Base-by-base conservation (phyloP, 208 protist genomes). In the Herpetomonas samuelpessoai region DNA sequence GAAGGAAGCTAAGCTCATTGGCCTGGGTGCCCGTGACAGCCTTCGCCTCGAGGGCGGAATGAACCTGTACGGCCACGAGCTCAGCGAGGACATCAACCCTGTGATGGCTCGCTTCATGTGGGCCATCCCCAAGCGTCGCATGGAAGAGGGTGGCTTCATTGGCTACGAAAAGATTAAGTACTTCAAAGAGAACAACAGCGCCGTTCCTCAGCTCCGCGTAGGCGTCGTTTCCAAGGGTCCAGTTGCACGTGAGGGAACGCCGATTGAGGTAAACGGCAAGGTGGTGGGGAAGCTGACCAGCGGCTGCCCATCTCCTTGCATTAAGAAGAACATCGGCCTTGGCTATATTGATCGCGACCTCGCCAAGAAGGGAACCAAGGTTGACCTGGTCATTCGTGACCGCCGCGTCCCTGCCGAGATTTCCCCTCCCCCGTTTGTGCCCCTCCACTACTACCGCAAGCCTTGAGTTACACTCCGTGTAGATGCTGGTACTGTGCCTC, bases 41-140 rank as follows among this genome's bases (percentile, higher is more conserved):
- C 88, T 99, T 4, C 71, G 98, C 31, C 79, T 99, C 0, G 98
- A 99, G 86, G 97, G 96, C 6, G 98, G 98, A 10, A 74, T 99
- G 6, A 99, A 97, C 79, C 88, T 99, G 0, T 99, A 99, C 74
- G 97, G 98, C 54, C 84, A 99, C 62, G 98, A 99, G 66, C 86
- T 99, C 18, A 81, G 86, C 54, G 95, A 97, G 48, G 79, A 71
- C 0, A 99, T 81, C 2, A 97, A 92, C 29, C 97, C 97, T 16
- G 81, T 98, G 9, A 95, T 98, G 65, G 97, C 97, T 2, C 79
- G 68, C 30, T 85, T 99, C 26, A 86, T 74, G 57, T 99, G 98
- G 97, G 74, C 91, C 24, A 97, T 99, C 48, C 76, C 80, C 35
- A 98, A 98, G 83, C 82, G 95, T 21, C 79, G 97, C 48, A 86